phyloP scores from a whole-genome alignment of 1,139 yeast species.

The Yamadazyma buinensis region DNA sequence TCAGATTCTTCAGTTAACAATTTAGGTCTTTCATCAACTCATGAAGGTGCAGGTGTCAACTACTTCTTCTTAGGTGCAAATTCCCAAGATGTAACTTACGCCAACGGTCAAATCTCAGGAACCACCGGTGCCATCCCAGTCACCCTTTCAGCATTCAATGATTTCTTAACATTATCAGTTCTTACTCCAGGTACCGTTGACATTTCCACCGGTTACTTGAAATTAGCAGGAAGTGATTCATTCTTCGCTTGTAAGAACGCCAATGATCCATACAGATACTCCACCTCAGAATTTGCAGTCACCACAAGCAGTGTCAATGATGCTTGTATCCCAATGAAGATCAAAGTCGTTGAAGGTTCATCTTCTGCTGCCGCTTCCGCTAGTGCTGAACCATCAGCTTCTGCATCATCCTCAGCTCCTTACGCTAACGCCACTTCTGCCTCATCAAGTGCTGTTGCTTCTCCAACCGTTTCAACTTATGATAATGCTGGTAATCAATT shows the following conservation, averaged over 20 bases:
- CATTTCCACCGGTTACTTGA: slow-evolving; percentile 10
- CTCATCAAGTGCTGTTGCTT: slow-evolving; percentile 1
- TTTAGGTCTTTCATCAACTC: slow-evolving; percentile 30
- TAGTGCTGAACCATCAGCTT: slow-evolving; percentile 10
- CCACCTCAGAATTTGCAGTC: slow-evolving; percentile 14
- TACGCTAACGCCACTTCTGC: slow-evolving; percentile 6
- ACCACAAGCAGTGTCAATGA: slow-evolving; percentile 4
- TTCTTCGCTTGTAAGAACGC: slow-evolving; percentile 41
- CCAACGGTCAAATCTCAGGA: slow-evolving; percentile 2
- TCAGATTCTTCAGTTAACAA: slow-evolving; percentile 20
- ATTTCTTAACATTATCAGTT: slow-evolving; percentile 25
- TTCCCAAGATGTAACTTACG: slow-evolving; percentile 11
- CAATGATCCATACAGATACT: slow-evolving; percentile 41
- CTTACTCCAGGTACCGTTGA: slow-evolving; percentile 8
- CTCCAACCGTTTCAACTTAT: slow-evolving; percentile 5
- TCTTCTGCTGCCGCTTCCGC: slow-evolving; percentile 6
- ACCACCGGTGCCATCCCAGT: slow-evolving; percentile 15
- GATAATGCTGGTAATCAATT: slow-evolving; percentile 10
- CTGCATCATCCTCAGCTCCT: slow-evolving; percentile 6
- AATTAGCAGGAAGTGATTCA: slow-evolving; percentile 13
- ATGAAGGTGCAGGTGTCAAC: slow-evolving; percentile 58
- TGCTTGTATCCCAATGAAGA: slow-evolving; percentile 10
- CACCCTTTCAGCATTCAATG: slow-evolving; percentile 3
- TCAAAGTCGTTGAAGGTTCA: slow-evolving; percentile 9
- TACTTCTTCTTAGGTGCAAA: slow-evolving; percentile 28